Percentiles rank a stretch among this genome's conserved stretches.
These are phyloP conservation scores for Senna siamea DNA, from an alignment of 306 rosid species.

Conservation along the genomic window DNA sequence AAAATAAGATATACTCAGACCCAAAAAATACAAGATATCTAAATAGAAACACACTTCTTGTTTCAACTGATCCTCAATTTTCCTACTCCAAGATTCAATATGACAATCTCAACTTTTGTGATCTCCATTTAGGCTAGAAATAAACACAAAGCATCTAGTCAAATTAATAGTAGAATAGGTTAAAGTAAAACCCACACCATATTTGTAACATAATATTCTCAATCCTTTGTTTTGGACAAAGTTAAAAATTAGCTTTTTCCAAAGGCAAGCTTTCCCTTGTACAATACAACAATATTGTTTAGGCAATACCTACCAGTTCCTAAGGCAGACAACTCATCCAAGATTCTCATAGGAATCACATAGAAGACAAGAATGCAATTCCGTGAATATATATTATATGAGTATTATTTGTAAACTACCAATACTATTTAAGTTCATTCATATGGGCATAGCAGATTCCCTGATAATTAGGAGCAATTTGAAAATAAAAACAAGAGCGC, in stretches of 20 bases:
- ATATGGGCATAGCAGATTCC: neutral
- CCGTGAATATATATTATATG: neutral
- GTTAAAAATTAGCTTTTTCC: neutral
- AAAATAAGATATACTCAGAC: neutral
- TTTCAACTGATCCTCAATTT: slow-evolving; percentile 25
- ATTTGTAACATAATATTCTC: slow-evolving; percentile 22
- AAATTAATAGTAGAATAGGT: neutral
- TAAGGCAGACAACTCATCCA: neutral
- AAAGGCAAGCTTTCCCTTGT: slow-evolving; percentile 1
- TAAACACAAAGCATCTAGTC: slow-evolving; percentile 7
- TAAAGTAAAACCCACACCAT: neutral
- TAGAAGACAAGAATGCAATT: neutral
- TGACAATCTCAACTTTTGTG: neutral
- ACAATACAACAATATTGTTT: neutral
- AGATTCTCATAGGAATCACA: neutral
- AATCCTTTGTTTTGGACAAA: slow-evolving; percentile 1
- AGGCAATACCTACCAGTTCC: slow-evolving; percentile 5
- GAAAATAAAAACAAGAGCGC: slow-evolving; percentile 1
- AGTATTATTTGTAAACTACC: neutral
- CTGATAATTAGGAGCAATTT: slow-evolving; percentile 16
- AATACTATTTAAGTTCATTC: neutral
- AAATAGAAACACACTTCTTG: slow-evolving; percentile 24
- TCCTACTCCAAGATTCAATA: slow-evolving; percentile 26
- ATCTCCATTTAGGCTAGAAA: slow-evolving; percentile 1
- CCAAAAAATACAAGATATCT: neutral